phyloP scores from a whole-genome alignment of 192 early-diverging fungal species.

The Backusella macrospora region DNA sequence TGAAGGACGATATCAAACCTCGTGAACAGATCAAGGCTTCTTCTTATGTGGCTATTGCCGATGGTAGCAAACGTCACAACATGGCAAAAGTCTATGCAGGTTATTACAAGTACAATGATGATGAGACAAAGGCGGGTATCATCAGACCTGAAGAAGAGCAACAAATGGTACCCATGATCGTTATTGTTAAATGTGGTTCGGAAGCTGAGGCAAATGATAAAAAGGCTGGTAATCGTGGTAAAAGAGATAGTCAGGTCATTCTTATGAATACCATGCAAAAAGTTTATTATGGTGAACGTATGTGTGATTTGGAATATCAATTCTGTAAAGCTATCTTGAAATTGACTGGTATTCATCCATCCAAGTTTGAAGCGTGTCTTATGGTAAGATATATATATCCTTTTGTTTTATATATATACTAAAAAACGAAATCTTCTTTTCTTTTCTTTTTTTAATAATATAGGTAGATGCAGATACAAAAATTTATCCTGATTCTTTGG shows the following conservation, averaged over 20 bases:
- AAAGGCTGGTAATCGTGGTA: constrained; percentile 86
- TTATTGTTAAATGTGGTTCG: constrained; percentile 76
- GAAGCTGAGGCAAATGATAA: constrained; percentile 62
- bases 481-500: constrained; percentile 75
- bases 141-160: constrained; percentile 46
- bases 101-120: constrained; percentile 76
- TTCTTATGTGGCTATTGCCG: constrained; percentile 87
- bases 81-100: constrained; percentile 93
- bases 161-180: constrained; percentile 69
- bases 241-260: constrained; percentile 93
- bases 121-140: constrained; percentile 23
- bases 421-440: not conserved
- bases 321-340: constrained; percentile 75
- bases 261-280: constrained; percentile 92
- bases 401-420: not conserved
- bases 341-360: constrained; percentile 69
- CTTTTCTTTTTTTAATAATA: not conserved
- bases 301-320: constrained; percentile 79
- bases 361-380: constrained; percentile 71
- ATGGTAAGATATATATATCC: constrained; percentile 53
- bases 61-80: constrained; percentile 87
- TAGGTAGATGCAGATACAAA: constrained; percentile 86
- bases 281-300: constrained; percentile 78
- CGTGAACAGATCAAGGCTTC: constrained; percentile 68
- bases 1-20: constrained; percentile 71